Evolutionary conservation across 1,284 basidiomycete genomes (phyloP).

Genomic region (Golubevia pallescens): DNA sequence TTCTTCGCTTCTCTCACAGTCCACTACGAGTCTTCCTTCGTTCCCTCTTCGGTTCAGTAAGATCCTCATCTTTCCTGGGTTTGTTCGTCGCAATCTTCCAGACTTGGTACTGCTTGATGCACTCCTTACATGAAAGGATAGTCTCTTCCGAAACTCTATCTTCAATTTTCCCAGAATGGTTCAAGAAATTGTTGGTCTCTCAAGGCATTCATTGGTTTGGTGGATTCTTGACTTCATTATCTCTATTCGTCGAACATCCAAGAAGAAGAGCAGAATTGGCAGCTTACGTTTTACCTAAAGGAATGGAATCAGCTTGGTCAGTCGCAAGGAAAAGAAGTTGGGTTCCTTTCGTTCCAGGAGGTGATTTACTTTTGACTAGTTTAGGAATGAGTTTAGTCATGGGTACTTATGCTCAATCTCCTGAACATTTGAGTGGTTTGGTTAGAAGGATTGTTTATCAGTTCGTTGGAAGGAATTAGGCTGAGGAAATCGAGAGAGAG

Average conservation of each 20-base stretch:
- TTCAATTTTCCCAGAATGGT: slow-evolving; percentile 65
- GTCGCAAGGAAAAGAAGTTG: slow-evolving; percentile 77
- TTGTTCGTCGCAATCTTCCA: slow-evolving; percentile 86
- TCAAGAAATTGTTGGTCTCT: slow-evolving; percentile 72
- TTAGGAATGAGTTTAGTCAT: slow-evolving; percentile 89
- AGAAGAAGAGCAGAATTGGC: slow-evolving; percentile 81
- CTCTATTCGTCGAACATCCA: slow-evolving; percentile 86
- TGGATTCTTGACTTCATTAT: slow-evolving; percentile 78
- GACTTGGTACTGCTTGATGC: too few relatives aligned
- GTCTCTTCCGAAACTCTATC: slow-evolving; percentile 8
- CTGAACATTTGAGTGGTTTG: slow-evolving; percentile 83
- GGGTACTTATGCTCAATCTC: slow-evolving; percentile 82
- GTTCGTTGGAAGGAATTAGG: slow-evolving; percentile 85
- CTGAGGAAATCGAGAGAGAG: too few relatives aligned
- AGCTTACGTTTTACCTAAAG: slow-evolving; percentile 94
- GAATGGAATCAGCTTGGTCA: slow-evolving; percentile 84
- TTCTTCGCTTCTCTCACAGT: neutral
- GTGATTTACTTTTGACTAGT: slow-evolving; percentile 72
- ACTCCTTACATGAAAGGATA: neutral
- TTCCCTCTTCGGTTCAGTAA: slow-evolving; percentile 75
- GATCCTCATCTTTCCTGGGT: slow-evolving; percentile 88
- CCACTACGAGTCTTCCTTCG: slow-evolving; percentile 58
- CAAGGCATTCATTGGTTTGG: slow-evolving; percentile 77
- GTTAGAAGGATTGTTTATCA: slow-evolving; percentile 88
- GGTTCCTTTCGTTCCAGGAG: slow-evolving; percentile 74